Evolutionary conservation across 1,284 basidiomycete genomes (phyloP).

Genomic region (Erythrobasidium hasegawianum): DNA sequence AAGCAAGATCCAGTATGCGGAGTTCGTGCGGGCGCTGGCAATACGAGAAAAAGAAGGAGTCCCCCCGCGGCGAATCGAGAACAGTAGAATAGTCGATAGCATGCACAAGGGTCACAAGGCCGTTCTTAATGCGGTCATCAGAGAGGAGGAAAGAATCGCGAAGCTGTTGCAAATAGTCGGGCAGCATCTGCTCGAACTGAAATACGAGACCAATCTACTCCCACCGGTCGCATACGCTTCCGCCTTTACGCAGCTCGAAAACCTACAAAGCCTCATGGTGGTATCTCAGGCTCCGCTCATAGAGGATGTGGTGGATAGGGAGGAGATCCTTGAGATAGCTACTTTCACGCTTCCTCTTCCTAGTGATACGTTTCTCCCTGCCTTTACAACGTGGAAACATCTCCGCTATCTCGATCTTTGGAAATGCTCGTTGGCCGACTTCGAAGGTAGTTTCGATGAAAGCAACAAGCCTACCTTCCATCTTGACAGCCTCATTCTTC

Average conservation of each 20-base stretch:
- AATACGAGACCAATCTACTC: slow-evolving; percentile 32
- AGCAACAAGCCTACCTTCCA: background rate
- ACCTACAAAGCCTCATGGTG: slow-evolving; percentile 21
- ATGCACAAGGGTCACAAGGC: slow-evolving; percentile 3
- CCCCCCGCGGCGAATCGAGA: slow-evolving; percentile 9
- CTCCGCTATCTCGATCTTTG: slow-evolving; percentile 29
- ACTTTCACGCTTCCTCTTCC: slow-evolving; percentile 26
- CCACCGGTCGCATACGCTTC: slow-evolving; percentile 6
- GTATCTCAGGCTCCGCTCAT: slow-evolving; percentile 13
- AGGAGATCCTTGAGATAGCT: slow-evolving; percentile 10
- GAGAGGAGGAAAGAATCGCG: slow-evolving; percentile 16
- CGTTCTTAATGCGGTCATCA: slow-evolving; percentile 1
- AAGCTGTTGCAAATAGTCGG: slow-evolving; percentile 10
- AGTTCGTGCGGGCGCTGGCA: slow-evolving; percentile 25
- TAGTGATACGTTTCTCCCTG: slow-evolving; percentile 15
- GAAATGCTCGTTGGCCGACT: slow-evolving; percentile 15
- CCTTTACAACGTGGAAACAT: slow-evolving; percentile 6
- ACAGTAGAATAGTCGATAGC: background rate
- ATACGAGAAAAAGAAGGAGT: slow-evolving; percentile 22
- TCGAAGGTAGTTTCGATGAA: background rate
- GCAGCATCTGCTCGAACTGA: slow-evolving; percentile 16
- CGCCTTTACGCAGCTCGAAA: background rate
- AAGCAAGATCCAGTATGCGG: slow-evolving; percentile 2
- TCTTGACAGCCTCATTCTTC: slow-evolving; percentile 9
- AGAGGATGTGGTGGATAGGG: slow-evolving; percentile 13